phyloP scores from a whole-genome alignment of 352 stramenopile genomes.

The Pythium brachiatum region DNA sequence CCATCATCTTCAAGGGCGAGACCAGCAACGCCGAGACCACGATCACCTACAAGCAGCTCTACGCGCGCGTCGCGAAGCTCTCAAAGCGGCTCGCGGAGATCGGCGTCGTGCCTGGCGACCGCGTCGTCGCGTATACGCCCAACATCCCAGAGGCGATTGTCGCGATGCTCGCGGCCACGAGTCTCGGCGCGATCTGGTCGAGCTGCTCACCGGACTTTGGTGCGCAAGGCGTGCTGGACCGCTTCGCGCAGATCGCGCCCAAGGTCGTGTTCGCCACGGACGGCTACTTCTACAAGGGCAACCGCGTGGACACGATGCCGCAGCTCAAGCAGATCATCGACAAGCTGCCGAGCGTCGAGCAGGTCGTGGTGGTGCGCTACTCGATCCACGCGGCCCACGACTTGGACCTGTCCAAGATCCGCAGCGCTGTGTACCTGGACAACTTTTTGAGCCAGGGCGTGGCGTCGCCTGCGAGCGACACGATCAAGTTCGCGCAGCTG shows the following conservation, averaged over 20 bases:
- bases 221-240: constrained; percentile 74
- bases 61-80: constrained; percentile 50
- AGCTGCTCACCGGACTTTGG: constrained; percentile 88
- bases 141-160: constrained; percentile 73
- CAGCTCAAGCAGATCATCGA: constrained; percentile 60
- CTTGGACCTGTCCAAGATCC: constrained; percentile 59
- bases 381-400: constrained; percentile 52
- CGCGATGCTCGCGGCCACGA: constrained; percentile 72
- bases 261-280: constrained; percentile 77
- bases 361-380: constrained; percentile 65
- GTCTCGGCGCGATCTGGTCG: constrained; percentile 66
- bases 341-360: constrained; percentile 58
- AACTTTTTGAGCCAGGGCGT: constrained; percentile 37
- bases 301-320: constrained; percentile 57
- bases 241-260: constrained; percentile 79
- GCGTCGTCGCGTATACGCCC: constrained; percentile 65
- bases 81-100: constrained; percentile 41
- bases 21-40: constrained; percentile 53
- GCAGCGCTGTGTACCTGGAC: constrained; percentile 53
- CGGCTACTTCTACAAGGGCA: constrained; percentile 79
- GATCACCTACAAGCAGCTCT: constrained; percentile 69
- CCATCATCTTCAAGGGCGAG: constrained; percentile 75
- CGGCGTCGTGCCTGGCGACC: constrained; percentile 52
- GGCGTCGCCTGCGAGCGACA: constrained; percentile 20
- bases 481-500: constrained; percentile 66